Conservation (phyloP, 352 stramenopile genomes). For the Globisporangium cylindrosporum region DNA sequence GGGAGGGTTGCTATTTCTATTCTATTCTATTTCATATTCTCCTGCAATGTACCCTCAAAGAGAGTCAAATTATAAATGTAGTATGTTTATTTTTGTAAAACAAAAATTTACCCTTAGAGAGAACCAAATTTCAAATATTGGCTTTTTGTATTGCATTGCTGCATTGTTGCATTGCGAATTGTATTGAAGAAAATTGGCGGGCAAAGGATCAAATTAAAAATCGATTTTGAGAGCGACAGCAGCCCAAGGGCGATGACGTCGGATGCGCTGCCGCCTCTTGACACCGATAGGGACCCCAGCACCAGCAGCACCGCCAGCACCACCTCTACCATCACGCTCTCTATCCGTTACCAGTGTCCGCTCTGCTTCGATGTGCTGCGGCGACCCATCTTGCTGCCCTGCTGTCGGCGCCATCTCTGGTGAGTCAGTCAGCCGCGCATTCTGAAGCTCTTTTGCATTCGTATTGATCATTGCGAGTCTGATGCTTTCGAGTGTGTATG, state of each 20-base stretch:
- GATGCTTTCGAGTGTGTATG: neutral
- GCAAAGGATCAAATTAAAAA: neutral
- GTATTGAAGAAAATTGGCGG: neutral
- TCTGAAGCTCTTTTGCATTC: neutral
- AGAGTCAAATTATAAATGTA: neutral
- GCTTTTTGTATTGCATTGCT: neutral
- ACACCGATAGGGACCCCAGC: neutral
- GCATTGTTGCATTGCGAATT: neutral
- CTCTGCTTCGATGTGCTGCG: slow-evolving; percentile 76
- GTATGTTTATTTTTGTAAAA: neutral
- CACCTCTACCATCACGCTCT: slow-evolving; percentile 27
- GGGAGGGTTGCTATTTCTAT: slow-evolving; percentile 14
- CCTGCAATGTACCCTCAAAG: neutral
- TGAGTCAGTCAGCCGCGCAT: slow-evolving; percentile 14
- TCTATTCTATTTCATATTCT: neutral
- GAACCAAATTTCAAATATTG: neutral
- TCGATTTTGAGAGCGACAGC: neutral
- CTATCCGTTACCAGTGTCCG: slow-evolving; percentile 72
- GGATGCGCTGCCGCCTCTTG: neutral
- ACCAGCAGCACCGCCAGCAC: neutral
- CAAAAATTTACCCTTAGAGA: neutral
- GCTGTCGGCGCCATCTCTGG: slow-evolving; percentile 72
- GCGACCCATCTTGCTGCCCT: slow-evolving; percentile 62
- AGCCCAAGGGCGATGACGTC: neutral
- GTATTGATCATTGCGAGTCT: neutral